phyloP scores from a whole-genome alignment of 1,284 basidiomycete genomes.

The Fomitopsis betulina region DNA sequence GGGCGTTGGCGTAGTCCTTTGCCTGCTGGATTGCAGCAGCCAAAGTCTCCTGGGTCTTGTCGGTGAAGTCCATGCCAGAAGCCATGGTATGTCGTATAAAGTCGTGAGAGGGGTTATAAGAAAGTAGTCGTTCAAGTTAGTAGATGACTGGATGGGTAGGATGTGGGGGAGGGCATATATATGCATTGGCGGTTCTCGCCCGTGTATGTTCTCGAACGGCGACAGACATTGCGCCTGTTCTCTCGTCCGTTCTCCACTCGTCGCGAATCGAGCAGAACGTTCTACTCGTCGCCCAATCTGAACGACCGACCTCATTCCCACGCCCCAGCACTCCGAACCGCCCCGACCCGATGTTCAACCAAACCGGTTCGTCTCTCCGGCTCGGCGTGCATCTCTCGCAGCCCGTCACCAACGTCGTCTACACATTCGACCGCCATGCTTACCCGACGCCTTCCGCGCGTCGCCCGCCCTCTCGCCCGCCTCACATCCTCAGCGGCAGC shows the following conservation, averaged over 20 bases:
- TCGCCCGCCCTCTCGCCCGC: conserved; percentile 26
- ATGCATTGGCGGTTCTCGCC: background rate
- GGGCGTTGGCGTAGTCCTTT: conserved; percentile 77
- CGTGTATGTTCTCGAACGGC: conserved; percentile 1
- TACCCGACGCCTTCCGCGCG: conserved; percentile 29
- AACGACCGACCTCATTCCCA: background rate
- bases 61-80: conserved; percentile 72
- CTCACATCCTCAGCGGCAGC: conserved; percentile 30
- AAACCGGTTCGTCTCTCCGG: background rate
- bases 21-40: conserved; percentile 72
- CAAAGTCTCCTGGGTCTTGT: conserved; percentile 68
- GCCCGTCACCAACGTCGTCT: conserved; percentile 12
- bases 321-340: background rate
- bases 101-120: conserved; percentile 16
- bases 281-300: background rate
- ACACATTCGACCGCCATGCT: conserved; percentile 29
- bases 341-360: background rate
- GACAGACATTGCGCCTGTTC: background rate
- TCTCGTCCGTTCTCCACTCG: conserved; percentile 8
- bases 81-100: conserved; percentile 37
- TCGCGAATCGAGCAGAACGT: conserved; percentile 7
- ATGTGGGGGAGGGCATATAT: conserved; percentile 19
- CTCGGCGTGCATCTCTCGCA: conserved; percentile 6
- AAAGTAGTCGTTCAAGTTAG: conserved; percentile 5
- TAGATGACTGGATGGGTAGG: conserved; percentile 16